Percentiles rank a stretch among this genome's conserved stretches.
phyloP scores from a whole-genome alignment of 129 eudicot species.

The Pseudognaphalium luteoalbum region DNA sequence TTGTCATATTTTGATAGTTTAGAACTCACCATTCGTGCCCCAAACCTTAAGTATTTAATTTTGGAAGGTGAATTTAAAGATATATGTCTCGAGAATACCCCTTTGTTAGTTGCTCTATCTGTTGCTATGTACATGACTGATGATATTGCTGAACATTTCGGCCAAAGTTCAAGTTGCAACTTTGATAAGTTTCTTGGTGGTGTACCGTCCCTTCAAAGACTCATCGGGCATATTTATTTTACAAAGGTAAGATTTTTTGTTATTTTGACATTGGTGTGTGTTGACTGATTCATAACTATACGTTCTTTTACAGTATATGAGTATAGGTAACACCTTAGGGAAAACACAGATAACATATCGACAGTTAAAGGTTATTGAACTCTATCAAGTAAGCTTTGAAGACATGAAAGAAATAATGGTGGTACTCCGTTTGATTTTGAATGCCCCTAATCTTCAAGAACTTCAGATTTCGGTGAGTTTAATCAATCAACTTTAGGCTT shows the following conservation, averaged over 20 bases:
- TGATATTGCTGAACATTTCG: constrained; percentile 76
- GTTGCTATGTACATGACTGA: constrained; percentile 87
- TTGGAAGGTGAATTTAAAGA: constrained; percentile 96
- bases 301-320: constrained; percentile 58
- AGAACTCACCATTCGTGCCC: constrained; percentile 80
- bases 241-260: constrained; percentile 59
- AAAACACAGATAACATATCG: constrained; percentile 41
- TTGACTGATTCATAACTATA: background rate
- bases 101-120: constrained; percentile 61
- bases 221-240: constrained; percentile 82
- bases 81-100: constrained; percentile 76
- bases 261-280: background rate
- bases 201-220: constrained; percentile 75
- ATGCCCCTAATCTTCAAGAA: constrained; percentile 71
- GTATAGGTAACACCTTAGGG: constrained; percentile 66
- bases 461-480: constrained; percentile 88
- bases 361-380: constrained; percentile 63
- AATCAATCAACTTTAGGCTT: background rate
- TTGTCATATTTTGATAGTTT: constrained; percentile 86
- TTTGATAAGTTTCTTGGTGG: constrained; percentile 91
- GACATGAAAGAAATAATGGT: constrained; percentile 85
- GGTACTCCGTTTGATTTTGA: constrained; percentile 74
- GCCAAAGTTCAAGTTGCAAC: constrained; percentile 84
- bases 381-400: constrained; percentile 90
- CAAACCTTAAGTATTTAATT: constrained; percentile 70